Conservation (phyloP, 2,329 filamentous ascomycete species). For the Epicoccum sorghinum region DNA sequence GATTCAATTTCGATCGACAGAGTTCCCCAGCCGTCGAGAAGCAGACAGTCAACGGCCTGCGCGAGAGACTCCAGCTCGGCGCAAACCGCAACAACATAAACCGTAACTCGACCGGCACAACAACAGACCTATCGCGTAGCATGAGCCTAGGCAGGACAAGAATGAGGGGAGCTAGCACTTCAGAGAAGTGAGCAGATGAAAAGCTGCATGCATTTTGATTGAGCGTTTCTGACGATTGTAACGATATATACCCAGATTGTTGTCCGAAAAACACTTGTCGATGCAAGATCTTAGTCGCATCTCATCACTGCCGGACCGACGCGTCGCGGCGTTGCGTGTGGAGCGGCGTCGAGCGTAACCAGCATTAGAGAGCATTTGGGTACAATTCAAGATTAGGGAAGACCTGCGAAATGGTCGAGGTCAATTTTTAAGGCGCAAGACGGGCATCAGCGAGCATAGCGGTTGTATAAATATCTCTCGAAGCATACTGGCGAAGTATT, state of each 20-base stretch:
- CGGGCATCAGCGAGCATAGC: slow-evolving; percentile 4
- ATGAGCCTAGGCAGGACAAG: slow-evolving; percentile 38
- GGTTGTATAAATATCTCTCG: slow-evolving; percentile 2
- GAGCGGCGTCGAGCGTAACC: neutral
- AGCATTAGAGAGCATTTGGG: neutral
- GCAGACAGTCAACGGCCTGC: slow-evolving; percentile 28
- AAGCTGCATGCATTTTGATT: slow-evolving; percentile 13
- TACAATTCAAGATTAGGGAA: slow-evolving; percentile 8
- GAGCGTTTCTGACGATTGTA: slow-evolving; percentile 34
- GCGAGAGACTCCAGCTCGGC: slow-evolving; percentile 33
- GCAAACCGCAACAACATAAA: slow-evolving; percentile 33
- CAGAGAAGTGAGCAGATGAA: slow-evolving; percentile 39
- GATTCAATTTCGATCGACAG: slow-evolving; percentile 38
- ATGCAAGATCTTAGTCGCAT: slow-evolving; percentile 4
- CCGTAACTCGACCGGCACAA: slow-evolving; percentile 37
- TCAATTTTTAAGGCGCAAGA: neutral
- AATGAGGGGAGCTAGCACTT: slow-evolving; percentile 34
- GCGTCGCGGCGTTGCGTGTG: slow-evolving; percentile 4
- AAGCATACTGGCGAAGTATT: neutral
- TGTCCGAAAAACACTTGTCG: slow-evolving; percentile 20
- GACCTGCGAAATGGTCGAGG: neutral
- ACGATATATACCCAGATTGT: slow-evolving; percentile 38
- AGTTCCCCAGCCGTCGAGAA: slow-evolving; percentile 42
- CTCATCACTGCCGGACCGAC: neutral
- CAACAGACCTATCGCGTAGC: slow-evolving; percentile 34